Conservation (phyloP, 768 basidiomycete species). For the Candolleomyces efflorescens region DNA sequence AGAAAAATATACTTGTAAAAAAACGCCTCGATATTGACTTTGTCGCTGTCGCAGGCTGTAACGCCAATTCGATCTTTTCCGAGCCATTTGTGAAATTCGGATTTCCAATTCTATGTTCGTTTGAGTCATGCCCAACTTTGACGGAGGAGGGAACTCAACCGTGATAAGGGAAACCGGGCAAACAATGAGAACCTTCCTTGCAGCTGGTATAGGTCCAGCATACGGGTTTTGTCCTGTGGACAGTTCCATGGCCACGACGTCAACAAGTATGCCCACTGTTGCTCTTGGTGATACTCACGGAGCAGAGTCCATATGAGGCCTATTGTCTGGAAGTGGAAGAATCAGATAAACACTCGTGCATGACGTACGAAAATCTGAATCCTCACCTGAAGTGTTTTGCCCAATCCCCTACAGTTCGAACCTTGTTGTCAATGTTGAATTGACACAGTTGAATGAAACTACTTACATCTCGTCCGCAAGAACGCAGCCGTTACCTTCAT, state of each 20-base stretch:
- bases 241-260: background rate
- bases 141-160: constrained; percentile 36
- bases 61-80: constrained; percentile 49
- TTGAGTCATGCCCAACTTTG: background rate
- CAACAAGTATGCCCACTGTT: background rate
- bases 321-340: constrained; percentile 58
- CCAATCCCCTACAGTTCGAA: constrained; percentile 66
- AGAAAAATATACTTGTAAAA: constrained; percentile 55
- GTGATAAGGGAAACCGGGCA: constrained; percentile 90
- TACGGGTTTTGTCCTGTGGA: constrained; percentile 80
- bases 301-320: constrained; percentile 90
- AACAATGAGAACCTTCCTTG: constrained; percentile 86
- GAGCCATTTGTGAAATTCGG: constrained; percentile 93
- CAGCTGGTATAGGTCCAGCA: constrained; percentile 44
- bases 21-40: constrained; percentile 59
- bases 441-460: too few relatives aligned
- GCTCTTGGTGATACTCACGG: constrained; percentile 45
- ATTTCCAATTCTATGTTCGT: constrained; percentile 78
- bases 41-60: constrained; percentile 43
- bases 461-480: constrained; percentile 92
- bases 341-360: background rate
- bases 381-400: constrained; percentile 84
- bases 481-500: constrained; percentile 92
- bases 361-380: background rate
- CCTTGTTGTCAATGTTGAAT: constrained; percentile 5